Evolutionary conservation across 371 early-diverging fungal genomes (phyloP).

Genomic region (Fennellomyces sp.): DNA sequence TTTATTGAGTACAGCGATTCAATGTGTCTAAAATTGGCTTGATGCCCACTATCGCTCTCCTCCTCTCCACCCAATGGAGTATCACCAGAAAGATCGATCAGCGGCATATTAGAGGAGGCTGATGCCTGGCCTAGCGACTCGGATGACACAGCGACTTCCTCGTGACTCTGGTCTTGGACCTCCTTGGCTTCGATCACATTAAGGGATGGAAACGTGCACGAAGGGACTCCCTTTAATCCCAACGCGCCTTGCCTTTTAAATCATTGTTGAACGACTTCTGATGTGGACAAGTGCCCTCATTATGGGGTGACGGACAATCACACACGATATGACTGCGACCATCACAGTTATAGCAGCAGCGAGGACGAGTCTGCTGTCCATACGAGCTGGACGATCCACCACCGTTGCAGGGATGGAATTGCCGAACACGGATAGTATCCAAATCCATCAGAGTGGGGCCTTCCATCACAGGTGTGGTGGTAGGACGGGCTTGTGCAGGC

Average conservation of each 20-base stretch:
- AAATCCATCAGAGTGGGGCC: slow-evolving; percentile 4
- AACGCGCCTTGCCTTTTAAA: slow-evolving; percentile 8
- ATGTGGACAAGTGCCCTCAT: neutral
- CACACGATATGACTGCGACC: neutral
- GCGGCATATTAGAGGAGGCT: neutral
- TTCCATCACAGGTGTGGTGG: neutral
- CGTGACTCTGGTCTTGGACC: too few relatives aligned
- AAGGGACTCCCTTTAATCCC: slow-evolving; percentile 5
- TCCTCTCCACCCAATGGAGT: neutral
- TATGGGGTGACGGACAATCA: neutral
- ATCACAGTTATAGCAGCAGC: slow-evolving; percentile 6
- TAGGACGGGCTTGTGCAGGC: neutral
- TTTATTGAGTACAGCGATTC: slow-evolving; percentile 4
- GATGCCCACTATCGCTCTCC: neutral
- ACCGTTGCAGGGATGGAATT: neutral
- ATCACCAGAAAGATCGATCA: slow-evolving; percentile 7
- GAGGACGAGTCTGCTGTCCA: neutral
- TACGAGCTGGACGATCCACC: neutral
- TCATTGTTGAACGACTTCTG: neutral
- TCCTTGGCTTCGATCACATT: neutral
- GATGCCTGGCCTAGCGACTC: too few relatives aligned
- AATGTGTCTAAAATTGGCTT: neutral
- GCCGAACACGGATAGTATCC: neutral
- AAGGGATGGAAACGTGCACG: slow-evolving; percentile 1
- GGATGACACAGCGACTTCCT: neutral